Evolutionary conservation across 2,329 filamentous ascomycete genomes (phyloP).

Genomic region (Penicillium glabrum): DNA sequence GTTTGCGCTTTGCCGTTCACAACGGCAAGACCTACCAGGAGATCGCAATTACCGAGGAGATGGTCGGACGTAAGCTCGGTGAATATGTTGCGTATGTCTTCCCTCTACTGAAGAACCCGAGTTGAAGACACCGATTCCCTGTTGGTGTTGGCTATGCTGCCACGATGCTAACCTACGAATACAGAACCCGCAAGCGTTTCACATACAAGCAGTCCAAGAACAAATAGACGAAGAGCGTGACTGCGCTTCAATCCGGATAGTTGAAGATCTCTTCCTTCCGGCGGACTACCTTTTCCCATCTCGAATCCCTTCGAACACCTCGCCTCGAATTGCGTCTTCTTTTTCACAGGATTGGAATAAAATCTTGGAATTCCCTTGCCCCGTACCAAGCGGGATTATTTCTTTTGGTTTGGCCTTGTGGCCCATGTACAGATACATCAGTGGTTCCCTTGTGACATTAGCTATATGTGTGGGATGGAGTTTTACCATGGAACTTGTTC

Average conservation of each 20-base stretch:
- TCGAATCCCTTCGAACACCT: neutral
- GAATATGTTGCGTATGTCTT: conserved; percentile 80
- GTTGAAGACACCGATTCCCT: neutral
- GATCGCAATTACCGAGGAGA: conserved; percentile 84
- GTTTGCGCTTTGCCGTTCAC: conserved; percentile 84
- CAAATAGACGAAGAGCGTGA: conserved; percentile 45
- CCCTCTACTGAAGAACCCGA: neutral
- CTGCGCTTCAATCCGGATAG: neutral
- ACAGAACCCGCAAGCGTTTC: conserved; percentile 67
- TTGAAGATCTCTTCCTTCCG: neutral
- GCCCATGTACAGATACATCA: conserved; percentile 27
- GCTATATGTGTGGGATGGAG: conserved; percentile 24
- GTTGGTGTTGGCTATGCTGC: neutral
- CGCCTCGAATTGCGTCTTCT: neutral
- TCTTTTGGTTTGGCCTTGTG: conserved; percentile 18
- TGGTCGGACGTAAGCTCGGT: conserved; percentile 93
- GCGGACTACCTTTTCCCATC: neutral
- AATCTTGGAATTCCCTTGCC: neutral
- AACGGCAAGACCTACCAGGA: conserved; percentile 87
- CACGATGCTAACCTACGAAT: neutral
- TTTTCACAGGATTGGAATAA: neutral
- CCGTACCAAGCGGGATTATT: neutral
- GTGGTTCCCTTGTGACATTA: conserved; percentile 23
- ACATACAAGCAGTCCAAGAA: conserved; percentile 71
- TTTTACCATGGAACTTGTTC: conserved; percentile 18